These are phyloP conservation scores for Hypomontagnella monticulosa DNA, from an alignment of 495 filamentous ascomycete genomes.

Conservation along the genomic window DNA sequence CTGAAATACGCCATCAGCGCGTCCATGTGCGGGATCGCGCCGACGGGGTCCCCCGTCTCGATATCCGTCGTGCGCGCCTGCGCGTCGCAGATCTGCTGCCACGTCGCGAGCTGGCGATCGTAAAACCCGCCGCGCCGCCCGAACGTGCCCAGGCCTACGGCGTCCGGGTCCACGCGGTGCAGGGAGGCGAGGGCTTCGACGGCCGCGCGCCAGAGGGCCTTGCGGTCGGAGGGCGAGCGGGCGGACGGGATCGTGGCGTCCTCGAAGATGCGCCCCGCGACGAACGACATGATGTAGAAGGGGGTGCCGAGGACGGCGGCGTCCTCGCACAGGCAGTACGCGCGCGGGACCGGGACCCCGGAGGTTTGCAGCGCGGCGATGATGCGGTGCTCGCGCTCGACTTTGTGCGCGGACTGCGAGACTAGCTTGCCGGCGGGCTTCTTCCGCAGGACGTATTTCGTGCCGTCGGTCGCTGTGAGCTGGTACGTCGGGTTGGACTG, in stretches of 20 bases:
- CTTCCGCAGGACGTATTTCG: constrained; percentile 87
- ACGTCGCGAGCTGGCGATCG: constrained; percentile 83
- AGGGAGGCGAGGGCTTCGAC: constrained; percentile 84
- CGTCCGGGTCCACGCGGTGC: constrained; percentile 75
- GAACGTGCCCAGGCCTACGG: constrained; percentile 73
- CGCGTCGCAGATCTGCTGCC: constrained; percentile 76
- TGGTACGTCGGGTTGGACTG: constrained; percentile 98
- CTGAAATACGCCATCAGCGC: constrained; percentile 83
- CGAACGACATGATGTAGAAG: constrained; percentile 96
- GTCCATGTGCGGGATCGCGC: constrained; percentile 81
- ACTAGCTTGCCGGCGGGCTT: constrained; percentile 93
- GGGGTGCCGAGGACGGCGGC: constrained; percentile 79
- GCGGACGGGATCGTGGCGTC: constrained; percentile 85
- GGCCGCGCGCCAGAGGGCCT: constrained; percentile 86
- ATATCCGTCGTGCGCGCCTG: constrained; percentile 80
- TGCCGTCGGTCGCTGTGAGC: constrained; percentile 72
- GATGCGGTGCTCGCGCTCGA: constrained; percentile 93
- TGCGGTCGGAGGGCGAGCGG: constrained; percentile 68
- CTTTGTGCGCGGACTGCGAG: constrained; percentile 91
- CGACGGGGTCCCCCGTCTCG: constrained; percentile 78
- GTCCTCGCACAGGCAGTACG: constrained; percentile 89
- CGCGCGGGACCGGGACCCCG: constrained; percentile 85
- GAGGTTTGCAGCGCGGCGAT: constrained; percentile 82
- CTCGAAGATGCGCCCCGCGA: constrained; percentile 91
- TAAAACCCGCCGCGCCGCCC: constrained; percentile 85